Percentiles rank a stretch among this genome's conserved stretches.
Conservation (phyloP, 2,329 filamentous ascomycete genomes). For the Pseudogymnoascus sp. region DNA sequence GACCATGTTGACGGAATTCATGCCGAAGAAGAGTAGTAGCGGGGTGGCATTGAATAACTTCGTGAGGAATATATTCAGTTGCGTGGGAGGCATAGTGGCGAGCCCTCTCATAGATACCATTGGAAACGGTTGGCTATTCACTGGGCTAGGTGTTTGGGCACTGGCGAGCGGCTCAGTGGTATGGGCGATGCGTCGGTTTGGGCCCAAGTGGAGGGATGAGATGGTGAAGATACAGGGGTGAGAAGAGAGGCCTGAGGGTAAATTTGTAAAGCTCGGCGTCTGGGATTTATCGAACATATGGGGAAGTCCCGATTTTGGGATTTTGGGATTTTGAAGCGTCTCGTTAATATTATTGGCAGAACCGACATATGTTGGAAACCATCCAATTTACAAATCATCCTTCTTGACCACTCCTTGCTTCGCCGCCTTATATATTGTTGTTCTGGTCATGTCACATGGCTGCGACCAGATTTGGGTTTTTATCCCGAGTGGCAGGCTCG, state of each 20-base stretch:
- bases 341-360: constrained; percentile 1
- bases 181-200: constrained; percentile 51
- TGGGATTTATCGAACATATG: neutral
- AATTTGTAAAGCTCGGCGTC: neutral
- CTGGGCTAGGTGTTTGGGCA: constrained; percentile 44
- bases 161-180: constrained; percentile 47
- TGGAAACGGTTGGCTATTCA: constrained; percentile 70
- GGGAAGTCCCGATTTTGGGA: neutral
- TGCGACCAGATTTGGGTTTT: neutral
- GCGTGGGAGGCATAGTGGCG: constrained; percentile 59
- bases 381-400: neutral
- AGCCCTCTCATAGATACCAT: constrained; percentile 62
- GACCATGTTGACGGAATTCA: constrained; percentile 80
- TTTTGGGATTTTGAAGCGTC: neutral
- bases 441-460: neutral
- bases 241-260: constrained; percentile 12
- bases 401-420: neutral
- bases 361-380: neutral
- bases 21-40: constrained; percentile 59
- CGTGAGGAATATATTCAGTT: constrained; percentile 68
- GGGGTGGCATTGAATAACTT: constrained; percentile 79
- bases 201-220: constrained; percentile 50
- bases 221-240: constrained; percentile 41
- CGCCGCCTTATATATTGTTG: neutral
- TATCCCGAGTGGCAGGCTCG: neutral